Percentiles rank a stretch among this genome's conserved stretches.
Evolutionary conservation across 176 grass and related monocot genomes (phyloP).

Genomic region (Bothriochloa decipiens): DNA sequence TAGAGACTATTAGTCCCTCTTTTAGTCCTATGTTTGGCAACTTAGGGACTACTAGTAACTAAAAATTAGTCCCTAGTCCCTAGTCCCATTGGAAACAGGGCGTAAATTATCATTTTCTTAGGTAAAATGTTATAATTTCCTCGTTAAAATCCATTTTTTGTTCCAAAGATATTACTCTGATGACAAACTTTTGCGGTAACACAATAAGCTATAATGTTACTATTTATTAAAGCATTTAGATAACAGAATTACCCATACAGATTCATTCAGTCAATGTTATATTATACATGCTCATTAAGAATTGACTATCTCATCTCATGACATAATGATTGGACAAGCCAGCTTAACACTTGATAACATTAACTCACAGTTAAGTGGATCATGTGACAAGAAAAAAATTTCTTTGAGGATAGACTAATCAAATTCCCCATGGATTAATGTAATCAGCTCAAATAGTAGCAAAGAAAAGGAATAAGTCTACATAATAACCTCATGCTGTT

Average conservation of each 20-base stretch:
- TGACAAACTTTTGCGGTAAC: background rate
- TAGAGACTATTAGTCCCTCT: no score
- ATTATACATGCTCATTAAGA: slow-evolving; percentile 14
- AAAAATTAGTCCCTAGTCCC: no score
- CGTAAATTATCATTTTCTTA: background rate
- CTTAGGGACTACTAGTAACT: no score
- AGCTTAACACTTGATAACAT: background rate
- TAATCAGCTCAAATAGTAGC: background rate
- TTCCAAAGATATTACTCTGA: background rate
- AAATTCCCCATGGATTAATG: slow-evolving; percentile 7
- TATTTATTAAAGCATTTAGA: background rate
- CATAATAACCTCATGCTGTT: background rate
- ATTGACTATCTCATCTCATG: slow-evolving; percentile 3
- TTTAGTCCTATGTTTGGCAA: no score
- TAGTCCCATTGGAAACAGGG: no score
- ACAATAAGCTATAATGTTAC: background rate
- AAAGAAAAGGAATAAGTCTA: background rate
- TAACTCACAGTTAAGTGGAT: slow-evolving; percentile 13
- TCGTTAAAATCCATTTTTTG: background rate
- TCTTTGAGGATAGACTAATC: slow-evolving; percentile 11
- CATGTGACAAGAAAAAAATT: slow-evolving; percentile 3
- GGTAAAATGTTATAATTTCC: slow-evolving; percentile 4
- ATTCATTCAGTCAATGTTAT: background rate
- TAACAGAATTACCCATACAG: background rate
- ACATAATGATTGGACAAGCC: background rate